These are phyloP conservation scores for Boletus speciosus DNA, from an alignment of 768 basidiomycete species.

Conservation along the genomic window DNA sequence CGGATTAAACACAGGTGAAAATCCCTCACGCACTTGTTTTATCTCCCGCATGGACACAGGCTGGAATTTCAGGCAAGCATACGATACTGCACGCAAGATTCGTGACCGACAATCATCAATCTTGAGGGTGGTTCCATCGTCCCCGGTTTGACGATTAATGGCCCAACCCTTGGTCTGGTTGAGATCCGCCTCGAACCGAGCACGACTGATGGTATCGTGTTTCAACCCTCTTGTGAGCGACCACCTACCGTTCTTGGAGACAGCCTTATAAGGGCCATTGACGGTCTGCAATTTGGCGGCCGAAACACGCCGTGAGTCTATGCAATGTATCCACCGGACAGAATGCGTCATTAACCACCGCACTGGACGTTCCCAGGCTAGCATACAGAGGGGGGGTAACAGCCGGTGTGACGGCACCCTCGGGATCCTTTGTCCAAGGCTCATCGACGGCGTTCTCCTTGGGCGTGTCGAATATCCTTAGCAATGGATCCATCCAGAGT, in stretches of 20 bases:
- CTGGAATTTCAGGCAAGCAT: constrained; percentile 79
- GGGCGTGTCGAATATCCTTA: constrained; percentile 34
- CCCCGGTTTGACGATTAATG: constrained; percentile 72
- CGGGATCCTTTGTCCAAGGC: constrained; percentile 52
- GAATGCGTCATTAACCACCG: neutral
- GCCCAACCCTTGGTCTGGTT: constrained; percentile 65
- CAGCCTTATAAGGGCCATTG: constrained; percentile 37
- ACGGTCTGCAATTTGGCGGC: constrained; percentile 29
- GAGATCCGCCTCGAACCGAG: constrained; percentile 66
- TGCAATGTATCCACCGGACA: neutral
- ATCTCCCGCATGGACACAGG: constrained; percentile 69
- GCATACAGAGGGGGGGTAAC: constrained; percentile 71
- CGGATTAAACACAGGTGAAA: constrained; percentile 25
- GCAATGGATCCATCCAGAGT: constrained; percentile 36
- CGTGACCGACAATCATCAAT: constrained; percentile 65
- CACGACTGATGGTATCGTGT: constrained; percentile 64
- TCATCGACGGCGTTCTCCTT: constrained; percentile 61
- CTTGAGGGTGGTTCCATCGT: constrained; percentile 67
- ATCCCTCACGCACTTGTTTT: constrained; percentile 40
- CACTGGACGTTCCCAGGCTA: constrained; percentile 37
- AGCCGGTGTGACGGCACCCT: constrained; percentile 50
- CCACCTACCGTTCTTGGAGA: constrained; percentile 31
- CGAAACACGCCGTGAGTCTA: constrained; percentile 19
- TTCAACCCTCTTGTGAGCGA: constrained; percentile 51
- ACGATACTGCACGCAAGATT: constrained; percentile 66